phyloP scores from a whole-genome alignment of 768 basidiomycete genomes.

The Chalciporus piperatus region DNA sequence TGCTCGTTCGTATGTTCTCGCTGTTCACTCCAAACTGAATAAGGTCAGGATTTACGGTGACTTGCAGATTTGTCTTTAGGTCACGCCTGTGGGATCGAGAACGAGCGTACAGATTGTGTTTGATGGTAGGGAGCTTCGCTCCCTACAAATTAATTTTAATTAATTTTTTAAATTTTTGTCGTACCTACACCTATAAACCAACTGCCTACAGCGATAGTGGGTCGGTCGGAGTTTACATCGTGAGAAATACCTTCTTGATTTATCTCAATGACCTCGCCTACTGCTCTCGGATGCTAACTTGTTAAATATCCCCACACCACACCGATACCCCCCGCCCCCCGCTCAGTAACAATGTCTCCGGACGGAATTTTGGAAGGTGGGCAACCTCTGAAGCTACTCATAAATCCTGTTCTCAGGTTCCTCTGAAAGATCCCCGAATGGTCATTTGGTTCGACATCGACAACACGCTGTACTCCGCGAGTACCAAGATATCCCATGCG shows the following conservation, averaged over 20 bases:
- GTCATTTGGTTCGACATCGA: slow-evolving; percentile 85
- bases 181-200: not conserved
- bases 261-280: not conserved
- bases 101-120: too few relatives aligned
- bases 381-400: not conserved
- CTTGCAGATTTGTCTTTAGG: too few relatives aligned
- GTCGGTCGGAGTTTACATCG: slow-evolving; percentile 22
- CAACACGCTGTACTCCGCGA: slow-evolving; percentile 83
- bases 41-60: too few relatives aligned
- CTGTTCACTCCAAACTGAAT: too few relatives aligned
- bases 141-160: not conserved
- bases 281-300: too few relatives aligned
- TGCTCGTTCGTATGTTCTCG: too few relatives aligned
- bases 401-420: not conserved
- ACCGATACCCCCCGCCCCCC: slow-evolving; percentile 32
- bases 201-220: not conserved
- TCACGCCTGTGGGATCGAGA: too few relatives aligned
- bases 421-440: slow-evolving; percentile 47
- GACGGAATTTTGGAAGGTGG: slow-evolving; percentile 26
- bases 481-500: slow-evolving; percentile 66
- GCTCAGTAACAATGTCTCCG: slow-evolving; percentile 18
- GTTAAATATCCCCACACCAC: not conserved
- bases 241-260: slow-evolving; percentile 25
- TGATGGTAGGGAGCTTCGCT: too few relatives aligned
- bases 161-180: not conserved